phyloP scores from a whole-genome alignment of 1,284 basidiomycete genomes.

The Ceratobasidium papillatum region DNA sequence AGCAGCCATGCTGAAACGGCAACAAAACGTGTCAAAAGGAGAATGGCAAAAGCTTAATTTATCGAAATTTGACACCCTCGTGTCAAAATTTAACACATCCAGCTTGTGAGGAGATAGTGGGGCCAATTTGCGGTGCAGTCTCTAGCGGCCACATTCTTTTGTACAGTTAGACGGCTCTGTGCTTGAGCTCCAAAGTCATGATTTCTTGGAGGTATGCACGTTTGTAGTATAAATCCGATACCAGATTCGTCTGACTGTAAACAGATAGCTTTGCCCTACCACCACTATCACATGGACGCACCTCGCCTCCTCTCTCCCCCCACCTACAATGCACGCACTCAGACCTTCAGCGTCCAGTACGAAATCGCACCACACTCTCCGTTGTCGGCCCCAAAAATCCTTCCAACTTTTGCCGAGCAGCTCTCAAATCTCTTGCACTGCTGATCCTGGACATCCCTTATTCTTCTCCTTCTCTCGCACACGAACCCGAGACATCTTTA shows the following conservation, averaged over 20 bases:
- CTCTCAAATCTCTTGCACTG: constrained; percentile 41
- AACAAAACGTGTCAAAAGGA: too few species aligned
- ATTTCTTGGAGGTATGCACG: neutral
- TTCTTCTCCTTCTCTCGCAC: constrained; percentile 69
- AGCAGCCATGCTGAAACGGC: too few species aligned
- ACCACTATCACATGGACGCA: constrained; percentile 13
- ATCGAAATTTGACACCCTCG: too few species aligned
- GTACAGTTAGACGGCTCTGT: neutral
- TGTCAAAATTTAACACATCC: too few species aligned
- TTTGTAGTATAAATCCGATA: neutral
- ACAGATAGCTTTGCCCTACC: neutral
- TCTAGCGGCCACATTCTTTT: neutral
- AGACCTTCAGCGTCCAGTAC: neutral
- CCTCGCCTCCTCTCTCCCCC: constrained; percentile 15
- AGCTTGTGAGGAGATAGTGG: too few species aligned
- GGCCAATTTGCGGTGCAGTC: constrained; percentile 12
- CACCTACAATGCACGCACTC: neutral
- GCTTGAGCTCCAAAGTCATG: neutral
- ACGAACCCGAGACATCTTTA: constrained; percentile 60
- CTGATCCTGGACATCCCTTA: constrained; percentile 63
- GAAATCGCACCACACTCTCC: neutral
- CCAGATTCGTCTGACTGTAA: neutral
- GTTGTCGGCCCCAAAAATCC: neutral
- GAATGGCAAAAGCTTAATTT: too few species aligned
- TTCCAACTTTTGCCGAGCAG: constrained; percentile 26